These are phyloP conservation scores for Dactylellina haptotyla DNA, from an alignment of 2,329 filamentous ascomycete genomes.

Conservation along the genomic window DNA sequence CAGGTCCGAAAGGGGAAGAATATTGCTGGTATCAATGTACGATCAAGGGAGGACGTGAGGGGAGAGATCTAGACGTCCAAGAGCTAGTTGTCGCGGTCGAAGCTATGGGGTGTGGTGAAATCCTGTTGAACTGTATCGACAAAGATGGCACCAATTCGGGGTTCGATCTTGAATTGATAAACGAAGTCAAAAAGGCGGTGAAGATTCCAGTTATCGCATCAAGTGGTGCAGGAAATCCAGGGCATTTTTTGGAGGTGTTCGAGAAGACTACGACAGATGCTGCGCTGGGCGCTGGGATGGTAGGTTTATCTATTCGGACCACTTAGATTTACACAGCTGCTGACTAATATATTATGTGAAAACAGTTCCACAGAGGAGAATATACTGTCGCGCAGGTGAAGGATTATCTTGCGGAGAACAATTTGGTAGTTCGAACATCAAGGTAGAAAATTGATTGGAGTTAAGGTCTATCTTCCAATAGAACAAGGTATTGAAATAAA, in stretches of 20 bases:
- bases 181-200: slow-evolving; percentile 84
- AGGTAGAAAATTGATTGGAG: slow-evolving; percentile 13
- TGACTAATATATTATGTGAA: not conserved
- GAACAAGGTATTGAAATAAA: slow-evolving; percentile 1
- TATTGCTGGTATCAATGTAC: slow-evolving; percentile 98
- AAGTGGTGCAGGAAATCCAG: slow-evolving; percentile 87
- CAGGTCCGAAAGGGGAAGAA: slow-evolving; percentile 78
- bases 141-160: slow-evolving; percentile 93
- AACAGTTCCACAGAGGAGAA: slow-evolving; percentile 88
- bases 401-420: slow-evolving; percentile 76
- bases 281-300: slow-evolving; percentile 92
- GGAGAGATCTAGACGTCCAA: slow-evolving; percentile 90
- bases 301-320: slow-evolving; percentile 60
- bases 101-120: slow-evolving; percentile 93
- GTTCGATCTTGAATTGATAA: slow-evolving; percentile 91
- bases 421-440: slow-evolving; percentile 74
- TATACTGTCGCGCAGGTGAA: slow-evolving; percentile 96
- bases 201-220: slow-evolving; percentile 95
- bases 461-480: not conserved
- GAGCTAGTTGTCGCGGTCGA: slow-evolving; percentile 89
- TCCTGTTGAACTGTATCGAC: slow-evolving; percentile 97
- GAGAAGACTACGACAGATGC: slow-evolving; percentile 85
- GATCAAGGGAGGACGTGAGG: slow-evolving; percentile 92
- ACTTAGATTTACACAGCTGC: not conserved
- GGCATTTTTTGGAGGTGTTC: slow-evolving; percentile 92